phyloP scores from a whole-genome alignment of 208 protist genomes.

The Crithidia bombi region DNA sequence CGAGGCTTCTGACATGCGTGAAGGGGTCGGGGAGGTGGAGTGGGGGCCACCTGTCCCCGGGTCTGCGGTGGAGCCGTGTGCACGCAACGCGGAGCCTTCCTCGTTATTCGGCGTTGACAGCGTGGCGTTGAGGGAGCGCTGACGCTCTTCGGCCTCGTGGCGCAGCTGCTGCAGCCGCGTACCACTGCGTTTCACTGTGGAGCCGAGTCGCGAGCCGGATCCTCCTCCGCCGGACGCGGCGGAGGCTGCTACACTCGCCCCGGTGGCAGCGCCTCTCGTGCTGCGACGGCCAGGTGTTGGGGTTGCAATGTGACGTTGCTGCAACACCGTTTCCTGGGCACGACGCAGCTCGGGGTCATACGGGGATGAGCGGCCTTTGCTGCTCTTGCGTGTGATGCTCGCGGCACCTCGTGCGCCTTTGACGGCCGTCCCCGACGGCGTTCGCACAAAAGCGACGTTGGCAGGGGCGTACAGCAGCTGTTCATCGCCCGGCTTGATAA shows the following conservation, averaged over 20 bases:
- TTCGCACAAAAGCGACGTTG: slow-evolving; percentile 13
- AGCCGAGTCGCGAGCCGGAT: slow-evolving; percentile 16
- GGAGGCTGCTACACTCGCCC: slow-evolving; percentile 5
- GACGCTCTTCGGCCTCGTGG: slow-evolving; percentile 18
- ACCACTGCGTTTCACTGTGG: slow-evolving; percentile 30
- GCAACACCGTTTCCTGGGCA: slow-evolving; percentile 29
- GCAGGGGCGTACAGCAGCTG: slow-evolving; percentile 58
- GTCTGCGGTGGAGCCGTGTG: background rate
- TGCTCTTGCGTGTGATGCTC: slow-evolving; percentile 1
- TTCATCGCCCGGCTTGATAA: slow-evolving; percentile 80
- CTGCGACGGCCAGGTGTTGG: slow-evolving; percentile 22
- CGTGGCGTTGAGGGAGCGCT: slow-evolving; percentile 18
- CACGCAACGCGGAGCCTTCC: slow-evolving; percentile 3
- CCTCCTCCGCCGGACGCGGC: slow-evolving; percentile 12
- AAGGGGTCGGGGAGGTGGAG: slow-evolving; percentile 30
- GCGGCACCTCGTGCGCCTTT: slow-evolving; percentile 13
- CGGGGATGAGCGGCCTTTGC: slow-evolving; percentile 10
- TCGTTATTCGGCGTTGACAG: slow-evolving; percentile 22
- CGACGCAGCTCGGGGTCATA: slow-evolving; percentile 34
- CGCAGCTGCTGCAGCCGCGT: slow-evolving; percentile 16
- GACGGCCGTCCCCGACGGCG: slow-evolving; percentile 13
- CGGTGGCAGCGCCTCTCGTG: slow-evolving; percentile 8
- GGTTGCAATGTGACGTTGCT: slow-evolving; percentile 24
- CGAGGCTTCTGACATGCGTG: slow-evolving; percentile 29
- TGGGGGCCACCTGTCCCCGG: background rate